Evolutionary conservation across 371 early-diverging fungal genomes (phyloP), one percentile per base, ranked within the genome.

Genomic region (Choanephora cucurbitarum): DNA sequence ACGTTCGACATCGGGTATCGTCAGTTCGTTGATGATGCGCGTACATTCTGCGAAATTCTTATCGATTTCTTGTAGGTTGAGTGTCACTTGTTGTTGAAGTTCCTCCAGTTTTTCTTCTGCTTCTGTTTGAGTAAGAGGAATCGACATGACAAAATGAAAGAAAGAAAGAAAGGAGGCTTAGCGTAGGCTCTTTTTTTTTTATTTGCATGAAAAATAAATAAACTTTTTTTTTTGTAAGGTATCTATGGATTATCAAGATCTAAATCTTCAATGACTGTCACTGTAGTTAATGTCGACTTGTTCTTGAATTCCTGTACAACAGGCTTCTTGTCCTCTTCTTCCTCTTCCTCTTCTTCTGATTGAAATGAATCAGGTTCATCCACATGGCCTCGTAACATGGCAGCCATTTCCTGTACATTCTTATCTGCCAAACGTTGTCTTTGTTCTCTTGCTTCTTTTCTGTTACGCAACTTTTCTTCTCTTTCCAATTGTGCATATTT

Each of bases 221-320:
- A n/a, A n/a, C n/a, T 28, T 28, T 28, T 28, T 28, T 28, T 28
- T 28, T 28, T 28, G 3, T 28, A 28, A 28, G 37, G 37, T 37
- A 37, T 52, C 52, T 45, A 58, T n/a, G 44, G 28, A 24, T 73
- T 69, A 23, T 82, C 77, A 56, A 77, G 64, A 57, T 86, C 85
- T 60, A 90, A 72, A 55, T 86, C 87, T 54, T 83, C 82, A 47
- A 87, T 84, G 9, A 88, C 87, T 14, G 87, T 88, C 5, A 90
- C 88, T 1, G 90, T 90, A 3, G 90, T 90, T 23, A 87, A 66
- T 5, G 84, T 72, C 5, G 74, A 67, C 23, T 73, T 66, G 7
- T 81, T 79, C 44, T 77, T 79, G 66, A 85, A 84, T 48, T 86
- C 82, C 22, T 77, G 67, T 15, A 79, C 82, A 2, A 69, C 59